Base-by-base conservation (phyloP, 371 early-diverging fungal species). In the Mucor irregularis region DNA sequence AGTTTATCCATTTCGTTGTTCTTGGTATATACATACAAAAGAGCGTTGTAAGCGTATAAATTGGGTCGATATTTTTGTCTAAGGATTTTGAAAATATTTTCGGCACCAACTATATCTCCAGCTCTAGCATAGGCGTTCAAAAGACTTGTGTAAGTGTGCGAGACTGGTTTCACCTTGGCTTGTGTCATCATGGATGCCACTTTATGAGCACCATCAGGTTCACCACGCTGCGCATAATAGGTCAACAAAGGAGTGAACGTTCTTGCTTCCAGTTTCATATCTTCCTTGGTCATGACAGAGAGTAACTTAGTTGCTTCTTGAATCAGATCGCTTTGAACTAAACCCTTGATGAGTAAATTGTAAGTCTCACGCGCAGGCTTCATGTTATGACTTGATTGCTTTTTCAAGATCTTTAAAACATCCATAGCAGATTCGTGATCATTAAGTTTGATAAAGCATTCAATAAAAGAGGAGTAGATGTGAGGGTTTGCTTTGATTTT, bases 101-200 rank as follows among this genome's bases (percentile, higher is more conserved):
- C 73, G 5, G 74, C 68, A 0, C 68, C 63, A 43, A 56, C 65
- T 11, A 67, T 44, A 42, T 80, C 69, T 9, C 74, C 74, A 2
- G 72, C 66, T 19, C 69, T 67, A 11, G 74, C 72, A 46, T 80
- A 71, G 1, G 79, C 61, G 39, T 80, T 67, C n/a, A 82, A 22
- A n/a, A 78, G 51, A 13, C 58, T 54, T 30, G 70, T 62, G 30
- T 71, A 70, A 0, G 72, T 72, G 10, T 56, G 39, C 4, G 47
- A 31, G 19, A 64, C 61, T 7, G 68, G 71, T 5, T 54, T 49
- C 3, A 73, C 52, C 7, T 66, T 44, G 22, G 62, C 45, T 16
- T 64, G 45, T 0, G 29, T 19, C 73, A 78, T 73, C 44, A 58
- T 52, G 0, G 54, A 28, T 9, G 72, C 51, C 0, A 75, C 53